A percentile compares a stretch with the other conserved stretches of the same genome.
These are phyloP conservation scores for Phytopythium chamaehyphon DNA, from an alignment of 352 stramenopile genomes.

Conservation along the genomic window DNA sequence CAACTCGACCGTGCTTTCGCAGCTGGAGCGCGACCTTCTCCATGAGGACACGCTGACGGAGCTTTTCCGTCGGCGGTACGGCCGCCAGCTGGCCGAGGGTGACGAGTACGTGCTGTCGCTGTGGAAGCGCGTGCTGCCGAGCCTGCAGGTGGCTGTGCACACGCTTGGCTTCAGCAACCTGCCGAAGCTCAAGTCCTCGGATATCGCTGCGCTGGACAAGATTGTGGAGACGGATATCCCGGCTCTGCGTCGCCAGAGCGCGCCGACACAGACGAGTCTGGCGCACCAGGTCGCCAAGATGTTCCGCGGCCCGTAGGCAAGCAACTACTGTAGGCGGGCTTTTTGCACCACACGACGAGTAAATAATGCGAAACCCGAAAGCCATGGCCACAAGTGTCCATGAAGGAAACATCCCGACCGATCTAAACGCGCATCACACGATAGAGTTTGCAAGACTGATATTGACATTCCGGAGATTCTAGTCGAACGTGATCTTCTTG, in stretches of 20 bases:
- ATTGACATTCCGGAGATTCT: background rate
- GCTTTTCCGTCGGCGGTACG: slow-evolving; percentile 93
- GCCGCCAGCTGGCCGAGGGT: slow-evolving; percentile 93
- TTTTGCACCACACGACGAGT: background rate
- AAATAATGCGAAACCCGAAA: background rate
- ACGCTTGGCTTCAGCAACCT: slow-evolving; percentile 84
- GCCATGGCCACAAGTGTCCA: background rate
- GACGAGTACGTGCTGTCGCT: slow-evolving; percentile 96
- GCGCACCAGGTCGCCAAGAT: slow-evolving; percentile 86
- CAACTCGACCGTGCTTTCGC: slow-evolving; percentile 82
- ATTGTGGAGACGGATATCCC: slow-evolving; percentile 90
- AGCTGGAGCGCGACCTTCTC: slow-evolving; percentile 86
- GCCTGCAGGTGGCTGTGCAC: slow-evolving; percentile 80
- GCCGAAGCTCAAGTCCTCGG: slow-evolving; percentile 77
- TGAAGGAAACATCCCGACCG: no score
- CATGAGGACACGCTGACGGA: slow-evolving; percentile 86
- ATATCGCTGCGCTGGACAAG: slow-evolving; percentile 85
- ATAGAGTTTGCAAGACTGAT: background rate
- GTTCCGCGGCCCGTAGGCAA: slow-evolving; percentile 33
- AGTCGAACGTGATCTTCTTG: slow-evolving; percentile 84
- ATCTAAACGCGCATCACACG: no score
- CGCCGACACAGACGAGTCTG: slow-evolving; percentile 72
- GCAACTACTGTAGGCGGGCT: no score
- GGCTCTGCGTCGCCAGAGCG: slow-evolving; percentile 80
- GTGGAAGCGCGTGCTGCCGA: slow-evolving; percentile 90